A percentile compares a stretch with the other conserved stretches of the same genome.
These are phyloP conservation scores for Penicillium sp. DNA, from an alignment of 2,329 filamentous ascomycete species.

Conservation along the genomic window DNA sequence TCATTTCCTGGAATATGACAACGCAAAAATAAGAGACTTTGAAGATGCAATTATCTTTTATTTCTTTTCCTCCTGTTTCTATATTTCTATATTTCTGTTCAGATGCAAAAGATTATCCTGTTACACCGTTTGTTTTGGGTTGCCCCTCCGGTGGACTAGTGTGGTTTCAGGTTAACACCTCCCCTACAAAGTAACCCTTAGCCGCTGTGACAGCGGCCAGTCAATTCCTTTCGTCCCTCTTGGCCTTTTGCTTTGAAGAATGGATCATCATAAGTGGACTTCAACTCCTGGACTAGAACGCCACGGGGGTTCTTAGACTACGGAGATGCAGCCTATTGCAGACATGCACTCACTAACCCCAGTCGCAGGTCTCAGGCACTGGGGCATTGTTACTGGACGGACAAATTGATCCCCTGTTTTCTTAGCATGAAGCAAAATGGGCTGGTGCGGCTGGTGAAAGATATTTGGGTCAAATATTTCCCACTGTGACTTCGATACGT, in stretches of 20 bases:
- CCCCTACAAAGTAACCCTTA: neutral
- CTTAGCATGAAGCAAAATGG: neutral
- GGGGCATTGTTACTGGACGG: slow-evolving; percentile 1
- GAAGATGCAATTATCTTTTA: neutral
- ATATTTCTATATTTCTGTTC: neutral
- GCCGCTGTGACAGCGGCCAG: slow-evolving; percentile 6
- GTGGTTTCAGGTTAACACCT: slow-evolving; percentile 7
- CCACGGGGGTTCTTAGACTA: neutral
- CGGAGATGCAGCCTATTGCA: slow-evolving; percentile 1
- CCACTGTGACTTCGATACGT: slow-evolving; percentile 6
- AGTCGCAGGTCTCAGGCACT: neutral
- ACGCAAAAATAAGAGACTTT: neutral
- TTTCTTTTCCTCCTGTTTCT: neutral
- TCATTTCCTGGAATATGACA: neutral
- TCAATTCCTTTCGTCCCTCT: neutral
- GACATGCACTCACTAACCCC: neutral
- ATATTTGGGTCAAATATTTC: slow-evolving; percentile 16
- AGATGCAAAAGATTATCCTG: neutral
- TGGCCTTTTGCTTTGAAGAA: neutral
- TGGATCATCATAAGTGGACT: slow-evolving; percentile 7
- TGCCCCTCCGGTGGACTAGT: neutral
- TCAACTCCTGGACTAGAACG: neutral
- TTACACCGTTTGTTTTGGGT: slow-evolving; percentile 4
- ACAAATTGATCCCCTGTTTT: neutral
- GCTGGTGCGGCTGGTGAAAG: neutral